Conservation (phyloP, 2,329 filamentous ascomycete genomes). For the Talaromyces rugulosus region DNA sequence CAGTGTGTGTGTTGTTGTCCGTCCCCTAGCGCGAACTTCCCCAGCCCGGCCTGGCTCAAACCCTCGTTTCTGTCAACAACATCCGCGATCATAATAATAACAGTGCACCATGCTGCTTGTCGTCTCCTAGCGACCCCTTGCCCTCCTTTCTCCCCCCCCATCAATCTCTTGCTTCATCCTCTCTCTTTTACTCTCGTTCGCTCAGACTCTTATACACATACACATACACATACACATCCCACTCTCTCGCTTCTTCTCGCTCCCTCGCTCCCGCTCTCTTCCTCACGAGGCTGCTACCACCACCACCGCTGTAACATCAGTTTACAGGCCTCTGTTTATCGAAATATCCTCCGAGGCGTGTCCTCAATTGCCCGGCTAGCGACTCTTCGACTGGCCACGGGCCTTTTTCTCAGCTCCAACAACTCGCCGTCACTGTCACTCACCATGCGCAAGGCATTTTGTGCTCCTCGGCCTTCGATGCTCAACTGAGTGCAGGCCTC, state of each 20-base stretch:
- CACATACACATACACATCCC: neutral
- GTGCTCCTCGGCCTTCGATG: slow-evolving; percentile 15
- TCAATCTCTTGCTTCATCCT: neutral
- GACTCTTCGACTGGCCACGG: neutral
- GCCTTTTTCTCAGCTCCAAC: neutral
- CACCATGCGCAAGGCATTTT: slow-evolving; percentile 13
- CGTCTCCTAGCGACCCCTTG: neutral
- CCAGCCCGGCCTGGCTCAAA: slow-evolving; percentile 8
- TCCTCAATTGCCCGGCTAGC: neutral
- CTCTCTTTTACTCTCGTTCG: neutral
- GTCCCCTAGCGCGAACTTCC: slow-evolving; percentile 11
- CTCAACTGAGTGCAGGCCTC: slow-evolving; percentile 13
- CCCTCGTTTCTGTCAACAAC: neutral
- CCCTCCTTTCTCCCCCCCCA: neutral
- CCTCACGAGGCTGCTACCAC: neutral
- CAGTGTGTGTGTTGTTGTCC: slow-evolving; percentile 3
- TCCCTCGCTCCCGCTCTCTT: neutral
- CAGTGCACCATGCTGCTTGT: neutral
- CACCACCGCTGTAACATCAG: neutral
- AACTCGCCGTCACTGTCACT: neutral
- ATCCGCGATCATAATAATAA: neutral
- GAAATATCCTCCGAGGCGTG: neutral
- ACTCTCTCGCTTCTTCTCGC: neutral
- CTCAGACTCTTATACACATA: neutral
- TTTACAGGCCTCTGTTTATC: neutral